phyloP scores from a whole-genome alignment of 768 basidiomycete species.

The Sistotremastrum suecicum region DNA sequence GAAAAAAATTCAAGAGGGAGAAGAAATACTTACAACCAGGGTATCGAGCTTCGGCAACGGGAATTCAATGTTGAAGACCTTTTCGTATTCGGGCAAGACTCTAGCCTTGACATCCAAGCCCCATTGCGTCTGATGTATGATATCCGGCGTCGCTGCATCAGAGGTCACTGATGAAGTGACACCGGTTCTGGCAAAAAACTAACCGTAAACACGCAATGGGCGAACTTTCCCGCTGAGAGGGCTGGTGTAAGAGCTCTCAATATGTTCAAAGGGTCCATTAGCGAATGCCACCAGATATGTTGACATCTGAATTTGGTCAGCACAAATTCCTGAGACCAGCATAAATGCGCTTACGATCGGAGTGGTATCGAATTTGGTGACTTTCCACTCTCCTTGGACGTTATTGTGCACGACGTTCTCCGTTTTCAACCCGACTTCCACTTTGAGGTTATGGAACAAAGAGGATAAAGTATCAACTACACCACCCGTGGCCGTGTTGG shows the following conservation, averaged over 20 bases:
- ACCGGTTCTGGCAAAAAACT: constrained; percentile 6
- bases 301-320: constrained; percentile 38
- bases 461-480: not conserved
- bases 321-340: not conserved
- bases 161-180: not conserved
- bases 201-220: constrained; percentile 76
- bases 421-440: constrained; percentile 10
- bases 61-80: constrained; percentile 83
- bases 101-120: constrained; percentile 76
- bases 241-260: constrained; percentile 65
- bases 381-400: constrained; percentile 47
- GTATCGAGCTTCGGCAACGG: constrained; percentile 93
- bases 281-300: constrained; percentile 84
- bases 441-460: constrained; percentile 6
- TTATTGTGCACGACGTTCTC: constrained; percentile 15
- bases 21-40: constrained; percentile 42
- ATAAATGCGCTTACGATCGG: constrained; percentile 34
- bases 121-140: constrained; percentile 73
- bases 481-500: constrained; percentile 9
- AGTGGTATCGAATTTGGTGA: constrained; percentile 67
- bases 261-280: constrained; percentile 60
- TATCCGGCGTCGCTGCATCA: constrained; percentile 55
- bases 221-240: constrained; percentile 68
- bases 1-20: constrained; percentile 1
- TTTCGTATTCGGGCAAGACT: constrained; percentile 82